Evolutionary conservation across 1,139 yeast species (phyloP), one percentile per base, ranked within the genome.

Genomic region (Lodderomyces margitis): DNA sequence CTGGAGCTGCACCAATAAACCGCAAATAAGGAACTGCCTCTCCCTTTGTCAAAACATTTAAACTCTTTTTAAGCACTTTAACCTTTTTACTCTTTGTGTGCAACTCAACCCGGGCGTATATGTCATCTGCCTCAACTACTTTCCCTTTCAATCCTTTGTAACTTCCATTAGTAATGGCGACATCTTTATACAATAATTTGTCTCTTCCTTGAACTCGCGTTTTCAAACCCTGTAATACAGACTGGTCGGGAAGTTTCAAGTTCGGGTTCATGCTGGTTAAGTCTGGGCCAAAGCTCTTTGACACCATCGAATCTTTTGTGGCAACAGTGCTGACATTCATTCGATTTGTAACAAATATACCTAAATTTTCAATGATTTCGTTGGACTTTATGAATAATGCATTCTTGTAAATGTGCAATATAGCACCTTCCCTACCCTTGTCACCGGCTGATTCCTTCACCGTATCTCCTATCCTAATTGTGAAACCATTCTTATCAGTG

Each of bases 111-210:
- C 98, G 78, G 2, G 98, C 98, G 54, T 76, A 79, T 16, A 83
- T 84, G 47, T 95, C 98, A 53, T 89, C 94, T 11, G 96, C 87
- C 58, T 92, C 98, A 48, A 87, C 86, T 33, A 94, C 89, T 52
- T 87, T 86, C 58, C 98, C 99, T 70, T 85, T 83, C 53, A 89
- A 79, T 34, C 98, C 98, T 66, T 92, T 94, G 64, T 91, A 88
- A 49, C 91, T 91, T 5, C 98, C 96, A 54, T 86, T 81, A 25
- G 87, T 81, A 38, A 94, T 86, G 46, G 91, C 81, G 23, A 92
- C 96, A 45, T 87, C 85, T 58, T 87, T 88, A 51, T 87, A 86
- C 32, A 91, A 57, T 32, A 92, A 80, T 40, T 80, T 78, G 60
- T 89, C 97, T 55, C 92, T 81, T 17, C 94, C 96, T 43, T 82